These are phyloP conservation scores for Sanguinoderma infundibulare DNA, from an alignment of 1,284 basidiomycete species.

Conservation along the genomic window DNA sequence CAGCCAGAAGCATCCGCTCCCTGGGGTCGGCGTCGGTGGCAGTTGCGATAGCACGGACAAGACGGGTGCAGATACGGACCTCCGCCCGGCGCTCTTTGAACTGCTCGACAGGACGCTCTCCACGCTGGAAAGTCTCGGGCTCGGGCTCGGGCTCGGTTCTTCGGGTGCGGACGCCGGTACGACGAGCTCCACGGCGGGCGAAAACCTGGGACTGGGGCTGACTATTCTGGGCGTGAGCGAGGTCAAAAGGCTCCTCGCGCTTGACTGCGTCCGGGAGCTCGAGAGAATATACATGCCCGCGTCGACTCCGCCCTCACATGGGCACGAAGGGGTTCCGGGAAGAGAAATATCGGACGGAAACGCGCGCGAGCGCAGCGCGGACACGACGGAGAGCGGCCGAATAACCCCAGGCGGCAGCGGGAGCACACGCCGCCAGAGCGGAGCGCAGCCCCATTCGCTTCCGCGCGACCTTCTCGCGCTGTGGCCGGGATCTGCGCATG, in stretches of 20 bases:
- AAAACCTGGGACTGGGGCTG: neutral
- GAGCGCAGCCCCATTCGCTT: neutral
- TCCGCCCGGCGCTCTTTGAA: constrained; percentile 27
- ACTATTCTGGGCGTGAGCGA: constrained; percentile 7
- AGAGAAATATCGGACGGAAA: neutral
- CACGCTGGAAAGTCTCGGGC: constrained; percentile 9
- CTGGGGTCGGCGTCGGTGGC: neutral
- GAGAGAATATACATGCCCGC: constrained; percentile 20
- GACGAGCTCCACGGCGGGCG: neutral
- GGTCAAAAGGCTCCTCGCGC: constrained; percentile 27
- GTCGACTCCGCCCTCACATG: neutral
- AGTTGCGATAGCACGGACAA: neutral
- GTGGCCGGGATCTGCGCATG: neutral
- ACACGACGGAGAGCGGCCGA: neutral
- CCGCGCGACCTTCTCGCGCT: constrained; percentile 3
- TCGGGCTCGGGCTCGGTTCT: neutral
- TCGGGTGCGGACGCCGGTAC: neutral
- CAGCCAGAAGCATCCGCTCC: neutral
- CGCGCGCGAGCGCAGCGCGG: neutral
- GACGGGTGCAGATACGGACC: constrained; percentile 15
- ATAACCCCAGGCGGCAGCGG: neutral
- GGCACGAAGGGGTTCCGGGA: neutral
- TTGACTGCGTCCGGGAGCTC: constrained; percentile 32
- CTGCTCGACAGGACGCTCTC: constrained; percentile 21
- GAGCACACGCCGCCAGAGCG: neutral